A percentile compares a stretch with the other conserved stretches of the same genome.
Conservation (phyloP, 805 yeast genomes). For the Myxozyma lipomycoides region DNA sequence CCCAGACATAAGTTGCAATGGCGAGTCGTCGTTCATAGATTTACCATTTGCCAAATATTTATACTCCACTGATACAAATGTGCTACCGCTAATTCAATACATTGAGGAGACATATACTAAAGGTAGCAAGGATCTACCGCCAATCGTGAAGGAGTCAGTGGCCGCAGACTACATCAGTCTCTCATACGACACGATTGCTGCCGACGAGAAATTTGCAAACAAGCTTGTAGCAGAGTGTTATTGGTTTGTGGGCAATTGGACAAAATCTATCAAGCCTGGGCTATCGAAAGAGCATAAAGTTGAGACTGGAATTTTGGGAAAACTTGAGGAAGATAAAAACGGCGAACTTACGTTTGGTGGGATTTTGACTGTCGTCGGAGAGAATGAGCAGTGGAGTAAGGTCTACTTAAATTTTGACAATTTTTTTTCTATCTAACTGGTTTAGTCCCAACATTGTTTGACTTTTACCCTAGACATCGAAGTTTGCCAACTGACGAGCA, state of each 20-base stretch:
- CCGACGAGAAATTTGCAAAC: slow-evolving; percentile 6
- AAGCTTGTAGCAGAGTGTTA: slow-evolving; percentile 20
- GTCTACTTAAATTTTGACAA: not conserved
- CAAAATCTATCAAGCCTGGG: slow-evolving; percentile 10
- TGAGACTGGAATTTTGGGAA: slow-evolving; percentile 23
- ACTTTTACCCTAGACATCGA: slow-evolving; percentile 22
- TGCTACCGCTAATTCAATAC: slow-evolving; percentile 3
- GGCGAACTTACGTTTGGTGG: slow-evolving; percentile 27
- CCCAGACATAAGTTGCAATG: slow-evolving; percentile 9
- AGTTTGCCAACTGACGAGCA: not conserved
- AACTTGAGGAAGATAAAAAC: slow-evolving; percentile 14
- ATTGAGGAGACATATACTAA: slow-evolving; percentile 4
- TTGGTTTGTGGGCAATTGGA: slow-evolving; percentile 22
- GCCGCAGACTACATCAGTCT: slow-evolving; percentile 13
- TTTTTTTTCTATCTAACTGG: not conserved
- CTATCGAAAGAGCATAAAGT: slow-evolving; percentile 4
- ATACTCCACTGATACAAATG: slow-evolving; percentile 12
- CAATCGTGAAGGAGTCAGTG: not conserved
- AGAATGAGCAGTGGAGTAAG: slow-evolving; percentile 24
- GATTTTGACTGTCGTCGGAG: slow-evolving; percentile 26
- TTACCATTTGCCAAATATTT: slow-evolving; percentile 21
- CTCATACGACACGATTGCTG: slow-evolving; percentile 3
- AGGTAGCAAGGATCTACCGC: not conserved
- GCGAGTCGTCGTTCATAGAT: slow-evolving; percentile 17
- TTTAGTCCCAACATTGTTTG: slow-evolving; percentile 25